phyloP scores from a whole-genome alignment of 495 filamentous ascomycete genomes.

The Penicillium lividum region DNA sequence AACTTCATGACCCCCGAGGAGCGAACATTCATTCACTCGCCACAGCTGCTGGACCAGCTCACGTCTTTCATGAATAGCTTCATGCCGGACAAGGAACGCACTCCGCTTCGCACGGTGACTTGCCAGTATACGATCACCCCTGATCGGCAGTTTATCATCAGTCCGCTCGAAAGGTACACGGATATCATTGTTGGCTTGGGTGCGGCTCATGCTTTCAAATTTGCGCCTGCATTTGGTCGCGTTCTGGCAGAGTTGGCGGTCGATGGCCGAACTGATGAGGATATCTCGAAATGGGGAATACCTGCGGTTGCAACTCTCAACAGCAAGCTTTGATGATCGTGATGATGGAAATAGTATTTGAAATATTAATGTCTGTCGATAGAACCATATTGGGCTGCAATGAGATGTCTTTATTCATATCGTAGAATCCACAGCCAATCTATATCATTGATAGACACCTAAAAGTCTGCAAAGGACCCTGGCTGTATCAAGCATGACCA shows the following conservation, averaged over 20 bases:
- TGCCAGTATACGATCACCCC: slow-evolving; percentile 34
- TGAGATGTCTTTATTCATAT: neutral
- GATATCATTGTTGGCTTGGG: slow-evolving; percentile 32
- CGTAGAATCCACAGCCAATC: neutral
- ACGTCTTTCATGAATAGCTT: slow-evolving; percentile 20
- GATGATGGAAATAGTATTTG: neutral
- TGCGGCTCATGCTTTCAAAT: slow-evolving; percentile 36
- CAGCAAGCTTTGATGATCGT: slow-evolving; percentile 9
- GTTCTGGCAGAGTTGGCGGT: slow-evolving; percentile 31
- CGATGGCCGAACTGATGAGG: slow-evolving; percentile 31
- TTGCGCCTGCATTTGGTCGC: slow-evolving; percentile 33
- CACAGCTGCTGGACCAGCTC: slow-evolving; percentile 24
- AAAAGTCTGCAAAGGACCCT: neutral
- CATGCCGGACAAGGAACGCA: slow-evolving; percentile 27
- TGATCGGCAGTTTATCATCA: slow-evolving; percentile 32
- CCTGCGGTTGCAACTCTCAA: slow-evolving; percentile 5
- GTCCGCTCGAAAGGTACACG: slow-evolving; percentile 23
- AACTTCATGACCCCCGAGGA: slow-evolving; percentile 34
- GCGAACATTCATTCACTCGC: slow-evolving; percentile 30
- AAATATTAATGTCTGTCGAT: neutral
- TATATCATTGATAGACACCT: neutral
- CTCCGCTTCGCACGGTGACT: slow-evolving; percentile 30
- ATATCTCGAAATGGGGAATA: slow-evolving; percentile 29
- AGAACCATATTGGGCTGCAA: neutral
- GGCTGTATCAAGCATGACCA: slow-evolving; percentile 5